Percentiles rank a stretch among this genome's conserved stretches.
Conservation (phyloP, 1,139 yeast genomes). For the Yamadazyma diospyri region DNA sequence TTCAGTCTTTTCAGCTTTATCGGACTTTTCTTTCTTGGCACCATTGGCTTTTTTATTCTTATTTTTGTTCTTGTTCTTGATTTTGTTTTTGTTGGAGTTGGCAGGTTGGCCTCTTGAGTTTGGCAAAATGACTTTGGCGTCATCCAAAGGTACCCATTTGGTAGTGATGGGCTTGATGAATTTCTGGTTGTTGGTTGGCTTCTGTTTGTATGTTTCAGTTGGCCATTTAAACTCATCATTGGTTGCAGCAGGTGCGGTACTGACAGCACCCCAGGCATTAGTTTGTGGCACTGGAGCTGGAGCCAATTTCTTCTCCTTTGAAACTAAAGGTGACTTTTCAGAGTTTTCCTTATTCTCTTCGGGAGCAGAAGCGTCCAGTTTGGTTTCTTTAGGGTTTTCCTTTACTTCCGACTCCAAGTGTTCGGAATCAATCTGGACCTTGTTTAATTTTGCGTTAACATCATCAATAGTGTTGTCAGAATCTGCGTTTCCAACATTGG, state of each 20-base stretch:
- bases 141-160: slow-evolving; percentile 85
- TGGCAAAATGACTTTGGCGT: slow-evolving; percentile 63
- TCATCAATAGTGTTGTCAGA: no score
- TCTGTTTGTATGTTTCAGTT: slow-evolving; percentile 27
- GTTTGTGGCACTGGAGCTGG: slow-evolving; percentile 77
- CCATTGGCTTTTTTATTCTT: slow-evolving; percentile 1
- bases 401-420: no score
- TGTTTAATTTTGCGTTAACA: neutral
- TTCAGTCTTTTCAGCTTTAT: slow-evolving; percentile 1
- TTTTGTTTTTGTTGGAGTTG: slow-evolving; percentile 32
- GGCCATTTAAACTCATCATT: slow-evolving; percentile 57
- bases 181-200: slow-evolving; percentile 32
- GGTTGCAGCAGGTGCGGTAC: slow-evolving; percentile 36
- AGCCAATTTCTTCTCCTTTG: slow-evolving; percentile 41
- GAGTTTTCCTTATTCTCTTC: slow-evolving; percentile 1
- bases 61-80: slow-evolving; percentile 1
- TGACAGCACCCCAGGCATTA: slow-evolving; percentile 61
- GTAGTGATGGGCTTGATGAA: slow-evolving; percentile 60
- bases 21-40: slow-evolving; percentile 3
- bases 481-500: neutral
- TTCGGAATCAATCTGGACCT: no score
- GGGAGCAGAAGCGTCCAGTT: slow-evolving; percentile 5
- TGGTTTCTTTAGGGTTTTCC: no score
- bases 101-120: slow-evolving; percentile 24
- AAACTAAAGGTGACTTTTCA: slow-evolving; percentile 2